phyloP scores from a whole-genome alignment of 441 rosid genomes.

The Melastoma candidum region DNA sequence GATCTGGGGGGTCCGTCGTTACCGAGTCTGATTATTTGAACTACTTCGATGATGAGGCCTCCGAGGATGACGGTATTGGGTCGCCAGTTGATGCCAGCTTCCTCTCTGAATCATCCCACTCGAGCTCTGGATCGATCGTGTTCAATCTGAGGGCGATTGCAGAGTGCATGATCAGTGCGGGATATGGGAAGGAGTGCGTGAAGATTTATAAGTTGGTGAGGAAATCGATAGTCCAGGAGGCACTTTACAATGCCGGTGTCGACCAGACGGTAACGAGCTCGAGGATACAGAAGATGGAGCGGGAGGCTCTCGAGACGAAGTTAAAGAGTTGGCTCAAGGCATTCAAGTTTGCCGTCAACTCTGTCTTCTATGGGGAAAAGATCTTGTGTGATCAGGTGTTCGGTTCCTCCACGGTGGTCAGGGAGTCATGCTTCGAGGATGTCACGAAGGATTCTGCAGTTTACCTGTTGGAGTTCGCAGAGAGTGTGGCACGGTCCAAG shows the following conservation, averaged over 20 bases:
- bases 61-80: constrained; percentile 11
- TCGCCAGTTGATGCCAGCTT: neutral
- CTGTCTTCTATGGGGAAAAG: constrained; percentile 55
- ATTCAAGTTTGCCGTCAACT: constrained; percentile 34
- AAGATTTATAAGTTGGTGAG: constrained; percentile 12
- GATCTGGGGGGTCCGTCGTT: neutral
- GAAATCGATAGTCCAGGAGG: constrained; percentile 13
- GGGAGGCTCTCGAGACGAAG: constrained; percentile 46
- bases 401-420: constrained; percentile 28
- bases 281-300: constrained; percentile 48
- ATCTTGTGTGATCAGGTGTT: constrained; percentile 62
- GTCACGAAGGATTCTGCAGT: constrained; percentile 47
- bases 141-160: constrained; percentile 14
- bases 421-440: constrained; percentile 51
- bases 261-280: constrained; percentile 3
- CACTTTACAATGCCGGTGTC: constrained; percentile 8
- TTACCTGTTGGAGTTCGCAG: constrained; percentile 50
- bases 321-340: constrained; percentile 49
- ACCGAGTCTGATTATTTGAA: neutral
- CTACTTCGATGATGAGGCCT: constrained; percentile 4
- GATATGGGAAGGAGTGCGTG: constrained; percentile 16
- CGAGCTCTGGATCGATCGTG: neutral
- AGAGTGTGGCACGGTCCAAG: constrained; percentile 44
- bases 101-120: neutral
- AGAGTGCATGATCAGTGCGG: constrained; percentile 12